phyloP scores from a whole-genome alignment of 2,329 filamentous ascomycete genomes.

The Fusarium nurragi region DNA sequence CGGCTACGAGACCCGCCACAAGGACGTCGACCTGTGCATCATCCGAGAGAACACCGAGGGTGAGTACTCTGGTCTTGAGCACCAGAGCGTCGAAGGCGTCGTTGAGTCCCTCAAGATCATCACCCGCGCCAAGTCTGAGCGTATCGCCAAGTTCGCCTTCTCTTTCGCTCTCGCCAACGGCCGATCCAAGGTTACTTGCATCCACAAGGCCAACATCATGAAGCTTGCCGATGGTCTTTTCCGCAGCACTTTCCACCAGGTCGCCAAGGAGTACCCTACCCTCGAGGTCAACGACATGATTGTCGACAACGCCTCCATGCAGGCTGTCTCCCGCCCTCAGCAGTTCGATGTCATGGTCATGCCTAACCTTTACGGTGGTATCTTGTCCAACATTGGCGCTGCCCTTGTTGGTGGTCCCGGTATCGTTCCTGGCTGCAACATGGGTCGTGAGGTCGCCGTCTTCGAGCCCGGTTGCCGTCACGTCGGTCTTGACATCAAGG shows the following conservation, averaged over 20 bases:
- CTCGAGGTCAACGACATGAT: slow-evolving; percentile 99
- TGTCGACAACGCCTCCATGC: slow-evolving; percentile 99
- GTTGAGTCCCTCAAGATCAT: slow-evolving; percentile 99
- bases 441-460: slow-evolving; percentile 97
- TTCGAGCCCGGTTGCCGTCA: slow-evolving; percentile 99
- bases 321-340: slow-evolving; percentile 94
- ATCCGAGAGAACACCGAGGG: slow-evolving; percentile 99
- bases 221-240: slow-evolving; percentile 99
- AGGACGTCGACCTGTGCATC: slow-evolving; percentile 97
- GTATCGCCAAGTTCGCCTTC: slow-evolving; percentile 98
- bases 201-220: slow-evolving; percentile 99
- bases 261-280: slow-evolving; percentile 94
- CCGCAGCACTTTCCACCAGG: slow-evolving; percentile 94
- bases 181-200: slow-evolving; percentile 99
- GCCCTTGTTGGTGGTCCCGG: slow-evolving; percentile 96
- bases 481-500: slow-evolving; percentile 99
- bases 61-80: slow-evolving; percentile 98
- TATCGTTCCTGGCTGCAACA: slow-evolving; percentile 98
- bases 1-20: slow-evolving; percentile 96
- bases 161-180: slow-evolving; percentile 98
- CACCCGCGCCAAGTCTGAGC: slow-evolving; percentile 98
- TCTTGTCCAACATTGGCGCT: slow-evolving; percentile 98
- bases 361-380: slow-evolving; percentile 99
- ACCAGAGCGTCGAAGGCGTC: slow-evolving; percentile 95
- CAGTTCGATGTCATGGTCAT: slow-evolving; percentile 99